Conservation (phyloP, 2,329 filamentous ascomycete species). For the Mycosphaerella sp. region DNA sequence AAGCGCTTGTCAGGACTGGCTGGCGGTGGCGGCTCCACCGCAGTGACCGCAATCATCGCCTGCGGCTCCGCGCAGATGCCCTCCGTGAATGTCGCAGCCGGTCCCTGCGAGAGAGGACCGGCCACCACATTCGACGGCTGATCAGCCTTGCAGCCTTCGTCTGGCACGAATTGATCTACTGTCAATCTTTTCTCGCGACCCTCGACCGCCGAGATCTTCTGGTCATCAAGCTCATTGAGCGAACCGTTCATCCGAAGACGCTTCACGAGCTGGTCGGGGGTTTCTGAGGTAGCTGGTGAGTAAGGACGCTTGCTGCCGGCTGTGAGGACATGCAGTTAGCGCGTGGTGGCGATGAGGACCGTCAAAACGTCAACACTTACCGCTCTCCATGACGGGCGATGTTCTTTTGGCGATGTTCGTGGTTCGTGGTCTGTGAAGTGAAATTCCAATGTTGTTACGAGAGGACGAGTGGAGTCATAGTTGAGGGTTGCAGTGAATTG, state of each 20-base stretch:
- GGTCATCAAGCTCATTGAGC: neutral
- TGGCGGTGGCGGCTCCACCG: neutral
- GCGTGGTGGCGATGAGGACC: neutral
- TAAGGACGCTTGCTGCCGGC: conserved; percentile 1
- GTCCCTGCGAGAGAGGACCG: neutral
- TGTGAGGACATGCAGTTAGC: neutral
- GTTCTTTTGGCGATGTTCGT: neutral
- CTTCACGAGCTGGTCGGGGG: neutral
- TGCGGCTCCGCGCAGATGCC: conserved; percentile 4
- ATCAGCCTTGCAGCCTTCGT: neutral
- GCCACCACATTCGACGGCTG: neutral
- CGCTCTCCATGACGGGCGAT: neutral
- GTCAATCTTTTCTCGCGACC: no score
- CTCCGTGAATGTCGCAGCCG: neutral
- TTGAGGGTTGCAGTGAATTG: neutral
- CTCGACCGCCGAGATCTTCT: neutral
- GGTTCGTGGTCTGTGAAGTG: neutral
- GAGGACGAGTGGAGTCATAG: neutral
- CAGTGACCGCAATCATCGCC: conserved; percentile 6
- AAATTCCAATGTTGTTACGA: neutral
- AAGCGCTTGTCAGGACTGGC: neutral
- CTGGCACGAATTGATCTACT: neutral
- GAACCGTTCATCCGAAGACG: neutral
- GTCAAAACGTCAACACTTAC: neutral
- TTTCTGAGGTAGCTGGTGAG: neutral